Evolutionary conservation across 352 stramenopile species (phyloP).

Genomic region (Phytopythium montanum): DNA sequence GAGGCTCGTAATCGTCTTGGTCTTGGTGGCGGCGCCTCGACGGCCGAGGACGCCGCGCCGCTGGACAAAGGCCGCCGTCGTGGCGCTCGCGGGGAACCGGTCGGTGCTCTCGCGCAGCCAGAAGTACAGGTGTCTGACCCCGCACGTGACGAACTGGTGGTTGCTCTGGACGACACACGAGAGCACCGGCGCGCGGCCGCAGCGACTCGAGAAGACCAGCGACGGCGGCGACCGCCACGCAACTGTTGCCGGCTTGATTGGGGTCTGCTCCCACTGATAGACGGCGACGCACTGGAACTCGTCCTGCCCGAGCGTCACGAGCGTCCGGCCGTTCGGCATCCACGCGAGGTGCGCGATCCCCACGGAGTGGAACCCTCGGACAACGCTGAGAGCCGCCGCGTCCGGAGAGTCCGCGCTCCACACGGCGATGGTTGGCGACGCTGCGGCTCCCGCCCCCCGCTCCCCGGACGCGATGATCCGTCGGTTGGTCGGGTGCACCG

Average conservation of each 20-base stretch:
- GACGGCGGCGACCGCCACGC: constrained; percentile 52
- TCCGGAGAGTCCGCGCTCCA: constrained; percentile 46
- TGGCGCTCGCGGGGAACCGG: constrained; percentile 29
- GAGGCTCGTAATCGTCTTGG: constrained; percentile 69
- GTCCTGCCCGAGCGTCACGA: constrained; percentile 68
- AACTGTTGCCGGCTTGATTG: constrained; percentile 6
- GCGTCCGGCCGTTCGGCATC: constrained; percentile 62
- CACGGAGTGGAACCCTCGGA: constrained; percentile 64
- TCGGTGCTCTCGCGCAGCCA: constrained; percentile 64
- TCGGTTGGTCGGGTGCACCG: constrained; percentile 45
- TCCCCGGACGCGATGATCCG: constrained; percentile 61
- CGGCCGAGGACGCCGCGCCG: constrained; percentile 56
- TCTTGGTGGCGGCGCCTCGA: constrained; percentile 36
- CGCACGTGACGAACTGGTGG: constrained; percentile 66
- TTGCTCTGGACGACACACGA: constrained; percentile 28
- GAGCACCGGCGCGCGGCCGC: constrained; percentile 45
- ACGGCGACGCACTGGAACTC: constrained; percentile 66
- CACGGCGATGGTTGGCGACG: constrained; percentile 59
- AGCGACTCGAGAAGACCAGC: constrained; percentile 55
- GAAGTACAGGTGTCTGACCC: constrained; percentile 65
- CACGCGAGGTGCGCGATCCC: constrained; percentile 68
- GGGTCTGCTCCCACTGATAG: constrained; percentile 57
- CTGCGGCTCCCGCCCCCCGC: constrained; percentile 19
- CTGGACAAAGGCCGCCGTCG: constrained; percentile 42
- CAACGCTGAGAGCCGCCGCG: constrained; percentile 42